Conservation (phyloP, 2,329 filamentous ascomycete genomes). For the Lecanoromycetidae sp. region DNA sequence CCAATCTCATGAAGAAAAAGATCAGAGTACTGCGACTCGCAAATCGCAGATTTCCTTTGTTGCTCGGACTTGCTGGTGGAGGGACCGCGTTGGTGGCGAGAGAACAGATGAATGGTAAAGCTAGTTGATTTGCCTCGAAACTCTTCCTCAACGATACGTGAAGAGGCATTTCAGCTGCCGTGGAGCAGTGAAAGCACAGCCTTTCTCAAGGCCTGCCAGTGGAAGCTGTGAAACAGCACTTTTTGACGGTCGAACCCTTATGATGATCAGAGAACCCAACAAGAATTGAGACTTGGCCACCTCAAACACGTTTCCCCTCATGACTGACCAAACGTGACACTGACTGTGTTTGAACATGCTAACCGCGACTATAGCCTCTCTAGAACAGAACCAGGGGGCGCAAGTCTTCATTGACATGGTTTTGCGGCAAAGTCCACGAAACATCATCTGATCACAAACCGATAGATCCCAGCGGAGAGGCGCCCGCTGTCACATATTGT, state of each 20-base stretch:
- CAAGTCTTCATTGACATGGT: too few species aligned
- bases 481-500: too few species aligned
- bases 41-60: slow-evolving; percentile 16
- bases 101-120: slow-evolving; percentile 1
- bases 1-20: neutral
- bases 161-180: neutral
- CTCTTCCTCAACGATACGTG: neutral
- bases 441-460: too few species aligned
- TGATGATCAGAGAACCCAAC: slow-evolving; percentile 25
- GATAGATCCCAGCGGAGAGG: too few species aligned
- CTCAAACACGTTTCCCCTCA: slow-evolving; percentile 22
- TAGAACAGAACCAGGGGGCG: too few species aligned
- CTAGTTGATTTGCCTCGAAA: slow-evolving; percentile 2
- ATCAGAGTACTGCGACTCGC: slow-evolving; percentile 14
- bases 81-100: slow-evolving; percentile 8
- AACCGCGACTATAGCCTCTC: neutral
- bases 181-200: slow-evolving; percentile 14
- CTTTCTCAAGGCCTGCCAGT: slow-evolving; percentile 16
- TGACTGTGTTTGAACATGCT: neutral
- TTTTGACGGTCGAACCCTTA: slow-evolving; percentile 18
- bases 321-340: neutral
- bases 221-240: slow-evolving; percentile 13
- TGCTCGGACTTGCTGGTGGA: neutral
- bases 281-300: slow-evolving; percentile 34
- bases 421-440: too few species aligned